Evolutionary conservation across 306 rosid genomes (phyloP).

Genomic region (Dalbergia cochinchinensis): DNA sequence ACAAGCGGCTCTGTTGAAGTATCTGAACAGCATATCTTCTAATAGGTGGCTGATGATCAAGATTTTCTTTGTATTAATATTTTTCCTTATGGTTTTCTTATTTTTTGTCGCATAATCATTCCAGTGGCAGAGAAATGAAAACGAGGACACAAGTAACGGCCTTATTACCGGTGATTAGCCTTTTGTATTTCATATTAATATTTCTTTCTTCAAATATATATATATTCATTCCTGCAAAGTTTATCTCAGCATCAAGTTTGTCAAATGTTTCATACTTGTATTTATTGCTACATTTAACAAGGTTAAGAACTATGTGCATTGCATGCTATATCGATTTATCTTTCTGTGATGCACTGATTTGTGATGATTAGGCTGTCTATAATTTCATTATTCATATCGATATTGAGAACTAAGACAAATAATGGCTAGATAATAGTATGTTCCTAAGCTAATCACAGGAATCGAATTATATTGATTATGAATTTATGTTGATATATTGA

Average conservation of each 20-base stretch:
- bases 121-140: constrained; percentile 48
- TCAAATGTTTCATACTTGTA: constrained; percentile 55
- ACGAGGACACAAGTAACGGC: constrained; percentile 44
- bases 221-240: constrained; percentile 44
- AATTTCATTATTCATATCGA: background rate
- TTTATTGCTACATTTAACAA: constrained; percentile 49
- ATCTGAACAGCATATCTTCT: constrained; percentile 94
- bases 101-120: constrained; percentile 92
- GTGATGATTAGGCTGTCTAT: constrained; percentile 13
- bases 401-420: background rate
- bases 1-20: constrained; percentile 91
- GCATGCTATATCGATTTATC: constrained; percentile 20
- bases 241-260: constrained; percentile 47
- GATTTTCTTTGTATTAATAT: constrained; percentile 95
- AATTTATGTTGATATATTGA: too few relatives aligned
- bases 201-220: constrained; percentile 36
- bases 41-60: constrained; percentile 99
- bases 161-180: constrained; percentile 50
- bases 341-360: constrained; percentile 18
- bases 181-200: constrained; percentile 40
- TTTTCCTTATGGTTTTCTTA: constrained; percentile 97
- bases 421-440: constrained; percentile 2
- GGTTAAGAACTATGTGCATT: constrained; percentile 44
- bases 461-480: background rate
- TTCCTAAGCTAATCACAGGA: background rate